Conservation (phyloP, 1,139 yeast genomes). For the Yamadazyma spencermartinsiae region DNA sequence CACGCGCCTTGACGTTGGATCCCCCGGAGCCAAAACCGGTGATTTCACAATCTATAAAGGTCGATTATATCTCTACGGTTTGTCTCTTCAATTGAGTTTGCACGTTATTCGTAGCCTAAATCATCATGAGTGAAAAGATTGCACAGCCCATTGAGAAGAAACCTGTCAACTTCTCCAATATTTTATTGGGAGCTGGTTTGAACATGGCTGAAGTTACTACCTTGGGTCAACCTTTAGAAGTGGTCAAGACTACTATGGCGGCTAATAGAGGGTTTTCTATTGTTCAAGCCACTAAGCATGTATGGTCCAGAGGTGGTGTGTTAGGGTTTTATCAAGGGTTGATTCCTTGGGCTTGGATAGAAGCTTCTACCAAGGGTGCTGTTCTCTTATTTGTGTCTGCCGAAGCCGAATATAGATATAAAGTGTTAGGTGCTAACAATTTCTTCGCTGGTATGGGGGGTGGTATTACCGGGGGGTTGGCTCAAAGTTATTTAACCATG, state of each 20-base stretch:
- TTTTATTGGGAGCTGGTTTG: slow-evolving; percentile 89
- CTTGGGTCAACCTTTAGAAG: slow-evolving; percentile 95
- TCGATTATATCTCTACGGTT: too few relatives aligned
- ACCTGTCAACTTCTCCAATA: slow-evolving; percentile 85
- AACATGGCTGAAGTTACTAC: slow-evolving; percentile 93
- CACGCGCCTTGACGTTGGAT: background rate
- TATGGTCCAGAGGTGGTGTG: slow-evolving; percentile 92
- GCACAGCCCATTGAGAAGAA: slow-evolving; percentile 57
- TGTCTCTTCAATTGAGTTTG: too few relatives aligned
- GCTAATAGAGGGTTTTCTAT: slow-evolving; percentile 80
- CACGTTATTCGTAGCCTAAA: too few relatives aligned
- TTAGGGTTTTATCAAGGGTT: slow-evolving; percentile 94
- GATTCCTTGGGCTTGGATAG: slow-evolving; percentile 99
- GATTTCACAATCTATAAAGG: too few relatives aligned
- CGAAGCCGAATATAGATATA: slow-evolving; percentile 83
- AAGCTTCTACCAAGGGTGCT: slow-evolving; percentile 98
- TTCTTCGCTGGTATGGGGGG: slow-evolving; percentile 91
- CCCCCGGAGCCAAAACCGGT: slow-evolving; percentile 1
- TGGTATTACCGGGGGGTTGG: slow-evolving; percentile 93
- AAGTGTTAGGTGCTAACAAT: slow-evolving; percentile 61
- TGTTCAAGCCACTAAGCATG: slow-evolving; percentile 65
- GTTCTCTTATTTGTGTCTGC: slow-evolving; percentile 91
- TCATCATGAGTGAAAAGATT: slow-evolving; percentile 11
- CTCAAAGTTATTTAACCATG: slow-evolving; percentile 94
- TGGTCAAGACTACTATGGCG: slow-evolving; percentile 95